A percentile compares a stretch with the other conserved stretches of the same genome.
These are phyloP conservation scores for Metschnikowia koreensis DNA, from an alignment of 805 yeast genomes.

Conservation along the genomic window DNA sequence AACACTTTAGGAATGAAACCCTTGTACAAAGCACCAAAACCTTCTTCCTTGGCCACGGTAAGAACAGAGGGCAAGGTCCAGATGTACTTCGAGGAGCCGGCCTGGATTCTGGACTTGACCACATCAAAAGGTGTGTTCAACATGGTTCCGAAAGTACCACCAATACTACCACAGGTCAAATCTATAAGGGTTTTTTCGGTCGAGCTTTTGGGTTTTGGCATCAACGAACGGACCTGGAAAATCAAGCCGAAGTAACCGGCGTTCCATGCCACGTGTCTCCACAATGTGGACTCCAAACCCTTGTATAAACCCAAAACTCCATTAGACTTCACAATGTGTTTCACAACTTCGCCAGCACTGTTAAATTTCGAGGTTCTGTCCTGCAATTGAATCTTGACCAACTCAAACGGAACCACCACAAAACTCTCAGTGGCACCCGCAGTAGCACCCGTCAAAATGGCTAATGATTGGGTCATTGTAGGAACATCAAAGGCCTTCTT, in stretches of 20 bases:
- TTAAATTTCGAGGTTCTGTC: slow-evolving; percentile 79
- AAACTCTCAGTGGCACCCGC: slow-evolving; percentile 98
- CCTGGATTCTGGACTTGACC: slow-evolving; percentile 95
- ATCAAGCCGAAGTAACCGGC: slow-evolving; percentile 97
- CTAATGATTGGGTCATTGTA: slow-evolving; percentile 74
- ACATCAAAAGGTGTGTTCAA: slow-evolving; percentile 97
- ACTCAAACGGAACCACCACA: slow-evolving; percentile 96
- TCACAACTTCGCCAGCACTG: slow-evolving; percentile 81
- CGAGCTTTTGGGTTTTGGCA: slow-evolving; percentile 74
- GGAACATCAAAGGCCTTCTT: slow-evolving; percentile 64
- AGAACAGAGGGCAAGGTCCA: slow-evolving; percentile 86
- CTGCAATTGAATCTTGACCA: slow-evolving; percentile 92
- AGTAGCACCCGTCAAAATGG: slow-evolving; percentile 92
- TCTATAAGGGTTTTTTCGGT: slow-evolving; percentile 82
- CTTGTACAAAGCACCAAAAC: slow-evolving; percentile 85
- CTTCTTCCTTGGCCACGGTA: slow-evolving; percentile 84
- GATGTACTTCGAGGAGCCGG: slow-evolving; percentile 81
- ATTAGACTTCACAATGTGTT: slow-evolving; percentile 65
- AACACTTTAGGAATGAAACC: slow-evolving; percentile 97
- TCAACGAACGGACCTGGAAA: slow-evolving; percentile 73
- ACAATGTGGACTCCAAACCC: slow-evolving; percentile 94
- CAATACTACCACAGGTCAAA: slow-evolving; percentile 87
- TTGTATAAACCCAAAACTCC: slow-evolving; percentile 85
- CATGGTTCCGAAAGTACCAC: slow-evolving; percentile 96
- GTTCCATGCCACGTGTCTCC: slow-evolving; percentile 97